Evolutionary conservation across 129 eudicot genomes (phyloP).

Genomic region (Dittrichia graveolens): DNA sequence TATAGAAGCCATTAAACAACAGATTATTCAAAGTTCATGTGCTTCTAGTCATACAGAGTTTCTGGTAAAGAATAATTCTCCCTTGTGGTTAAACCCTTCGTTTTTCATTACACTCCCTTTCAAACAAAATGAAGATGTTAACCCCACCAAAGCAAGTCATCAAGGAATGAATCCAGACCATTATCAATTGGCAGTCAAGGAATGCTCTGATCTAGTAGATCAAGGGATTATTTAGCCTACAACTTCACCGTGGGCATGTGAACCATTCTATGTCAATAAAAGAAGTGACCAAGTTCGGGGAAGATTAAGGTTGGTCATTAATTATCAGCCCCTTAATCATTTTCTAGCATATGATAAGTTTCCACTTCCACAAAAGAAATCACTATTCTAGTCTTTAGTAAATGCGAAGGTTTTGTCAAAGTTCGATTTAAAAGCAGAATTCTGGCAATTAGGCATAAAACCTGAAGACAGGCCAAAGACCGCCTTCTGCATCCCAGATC

Average conservation of each 20-base stretch:
- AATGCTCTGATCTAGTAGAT: not conserved
- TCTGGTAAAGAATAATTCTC: not conserved
- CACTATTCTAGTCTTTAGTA: too few species aligned
- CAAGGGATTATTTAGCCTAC: not conserved
- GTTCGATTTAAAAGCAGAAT: too few species aligned
- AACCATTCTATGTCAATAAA: not conserved
- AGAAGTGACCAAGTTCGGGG: not conserved
- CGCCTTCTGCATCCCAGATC: too few species aligned
- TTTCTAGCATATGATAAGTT: too few species aligned
- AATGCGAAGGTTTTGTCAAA: too few species aligned
- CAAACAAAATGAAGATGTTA: not conserved
- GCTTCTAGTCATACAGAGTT: not conserved
- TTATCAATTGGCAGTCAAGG: not conserved
- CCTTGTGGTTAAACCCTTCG: too few species aligned
- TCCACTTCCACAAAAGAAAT: too few species aligned
- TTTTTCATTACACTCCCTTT: not conserved
- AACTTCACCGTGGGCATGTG: not conserved
- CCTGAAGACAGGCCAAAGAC: too few species aligned
- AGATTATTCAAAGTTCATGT: not conserved
- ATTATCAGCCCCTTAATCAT: too few species aligned
- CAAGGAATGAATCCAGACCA: not conserved
- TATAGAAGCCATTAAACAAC: not conserved
- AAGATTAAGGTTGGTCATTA: not conserved
- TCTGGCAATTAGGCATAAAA: too few species aligned
- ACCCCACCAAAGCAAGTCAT: not conserved